Evolutionary conservation across 1,139 yeast species (phyloP).

Genomic region (Pichia sp.): DNA sequence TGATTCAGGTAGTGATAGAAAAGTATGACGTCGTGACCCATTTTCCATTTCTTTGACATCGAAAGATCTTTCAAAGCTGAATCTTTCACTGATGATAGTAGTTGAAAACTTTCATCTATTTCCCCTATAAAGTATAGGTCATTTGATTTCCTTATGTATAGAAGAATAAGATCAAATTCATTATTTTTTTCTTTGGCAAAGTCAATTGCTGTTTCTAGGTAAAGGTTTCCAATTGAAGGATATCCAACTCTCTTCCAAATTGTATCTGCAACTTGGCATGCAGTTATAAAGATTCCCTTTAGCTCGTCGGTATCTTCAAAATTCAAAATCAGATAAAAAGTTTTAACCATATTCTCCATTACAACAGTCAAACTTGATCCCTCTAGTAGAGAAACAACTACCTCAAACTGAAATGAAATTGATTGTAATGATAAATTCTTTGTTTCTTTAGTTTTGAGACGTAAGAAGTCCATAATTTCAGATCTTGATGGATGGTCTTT

Average conservation of each 20-base stretch:
- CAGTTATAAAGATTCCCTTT: conserved; percentile 40
- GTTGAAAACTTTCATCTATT: conserved; percentile 35
- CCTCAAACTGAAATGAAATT: conserved; percentile 57
- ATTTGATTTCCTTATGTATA: conserved; percentile 37
- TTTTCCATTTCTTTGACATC: conserved; percentile 38
- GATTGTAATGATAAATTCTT: conserved; percentile 53
- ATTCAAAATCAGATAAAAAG: conserved; percentile 49
- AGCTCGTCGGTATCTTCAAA: conserved; percentile 28
- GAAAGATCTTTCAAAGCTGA: conserved; percentile 31
- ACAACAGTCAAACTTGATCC: conserved; percentile 46
- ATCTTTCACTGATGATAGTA: conserved; percentile 19
- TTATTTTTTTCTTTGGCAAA: conserved; percentile 24
- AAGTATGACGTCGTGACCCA: conserved; percentile 37
- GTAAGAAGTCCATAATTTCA: conserved; percentile 61
- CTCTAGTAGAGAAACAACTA: conserved; percentile 46
- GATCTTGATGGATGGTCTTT: conserved; percentile 40
- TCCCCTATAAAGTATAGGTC: conserved; percentile 39
- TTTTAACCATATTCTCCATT: conserved; percentile 51
- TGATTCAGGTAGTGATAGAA: conserved; percentile 37
- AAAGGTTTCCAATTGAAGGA: conserved; percentile 41
- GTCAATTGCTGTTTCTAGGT: conserved; percentile 44
- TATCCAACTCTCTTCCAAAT: conserved; percentile 53
- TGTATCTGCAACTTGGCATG: conserved; percentile 43
- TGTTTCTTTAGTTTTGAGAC: conserved; percentile 48
- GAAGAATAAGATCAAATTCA: conserved; percentile 22